Conservation (phyloP, 208 protist species). For the Wallacemonas sp. region DNA sequence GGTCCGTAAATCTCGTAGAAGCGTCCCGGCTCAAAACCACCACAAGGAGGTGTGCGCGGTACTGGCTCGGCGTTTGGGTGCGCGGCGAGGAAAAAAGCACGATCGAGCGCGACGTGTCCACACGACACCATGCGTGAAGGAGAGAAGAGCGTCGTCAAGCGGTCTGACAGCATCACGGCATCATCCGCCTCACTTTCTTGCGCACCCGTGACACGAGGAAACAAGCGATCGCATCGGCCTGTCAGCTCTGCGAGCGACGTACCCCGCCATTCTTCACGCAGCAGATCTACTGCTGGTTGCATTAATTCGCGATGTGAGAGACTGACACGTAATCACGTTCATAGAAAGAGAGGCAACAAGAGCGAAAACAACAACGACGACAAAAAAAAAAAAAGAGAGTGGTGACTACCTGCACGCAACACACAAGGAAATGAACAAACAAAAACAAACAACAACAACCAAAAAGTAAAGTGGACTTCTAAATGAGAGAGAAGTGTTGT, state of each 20-base stretch:
- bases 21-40: conserved; percentile 26
- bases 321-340: too few species aligned
- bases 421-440: too few species aligned
- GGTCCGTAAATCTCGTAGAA: conserved; percentile 51
- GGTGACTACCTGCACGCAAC: background rate
- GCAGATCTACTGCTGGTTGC: background rate
- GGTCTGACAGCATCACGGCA: background rate
- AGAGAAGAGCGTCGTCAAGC: conserved; percentile 15
- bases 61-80: background rate
- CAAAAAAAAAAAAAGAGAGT: background rate
- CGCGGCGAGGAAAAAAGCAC: background rate
- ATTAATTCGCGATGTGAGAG: background rate
- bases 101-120: conserved; percentile 15
- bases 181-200: background rate
- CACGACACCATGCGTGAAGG: conserved; percentile 22
- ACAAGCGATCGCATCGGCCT: conserved; percentile 11
- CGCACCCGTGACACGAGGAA: background rate
- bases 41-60: conserved; percentile 13
- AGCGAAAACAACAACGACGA: conserved; percentile 7
- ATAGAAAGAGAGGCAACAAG: background rate
- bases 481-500: too few species aligned
- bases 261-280: conserved; percentile 3
- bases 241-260: background rate
- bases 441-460: too few species aligned
- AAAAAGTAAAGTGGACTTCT: too few species aligned